Evolutionary conservation across 2,329 filamentous ascomycete genomes (phyloP), one percentile per base, ranked within the genome.

Genomic region (Alternaria sp.): DNA sequence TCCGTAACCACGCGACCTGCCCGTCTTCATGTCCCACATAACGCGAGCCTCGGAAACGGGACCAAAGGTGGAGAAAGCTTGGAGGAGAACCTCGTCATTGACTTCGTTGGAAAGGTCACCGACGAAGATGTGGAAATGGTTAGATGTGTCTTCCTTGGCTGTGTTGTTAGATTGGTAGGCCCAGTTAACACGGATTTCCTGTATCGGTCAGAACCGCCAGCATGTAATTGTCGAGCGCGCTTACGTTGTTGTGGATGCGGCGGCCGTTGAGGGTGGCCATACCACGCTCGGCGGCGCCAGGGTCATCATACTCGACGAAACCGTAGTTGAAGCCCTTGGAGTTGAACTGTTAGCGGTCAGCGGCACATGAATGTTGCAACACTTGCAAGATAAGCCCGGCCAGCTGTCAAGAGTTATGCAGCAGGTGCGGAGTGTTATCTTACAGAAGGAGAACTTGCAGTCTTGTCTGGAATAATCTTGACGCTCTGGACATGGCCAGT

Each of bases 11-110:
- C 96, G 92, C 70, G 96, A 98, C 68, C 96, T 91, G 71, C 96
- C 96, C 36, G 96, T 99, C 87, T 99, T 99, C 96, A 99, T 99
- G 81, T 99, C 96, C 96, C 96, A 99, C 96, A 99, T 99, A 69
- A 99, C 96, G 75, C 96, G 93, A 64, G 96, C 96, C 82, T 99
- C 96, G 3, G 96, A 99, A 52, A 99, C 94, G 12, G 90, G 93
- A 44, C 96, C 96, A 80, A 98, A 99, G 47, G 93, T 93, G 51
- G 93, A 96, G 82, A 99, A 99, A 12, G 96, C 96, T 81, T 97
- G 94, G 15, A 91, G 86, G 21, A 99, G 87, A 56, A 97, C 89
- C 77, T 99, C 96, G 74, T 99, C 96, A 74, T 99, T 99, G 80
- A 99, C 96, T 81, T 99, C 96, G 77, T 99, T 99, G 74, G 94